These are phyloP conservation scores for Auriscalpium microsporum DNA, from an alignment of 768 basidiomycete species.

Conservation along the genomic window DNA sequence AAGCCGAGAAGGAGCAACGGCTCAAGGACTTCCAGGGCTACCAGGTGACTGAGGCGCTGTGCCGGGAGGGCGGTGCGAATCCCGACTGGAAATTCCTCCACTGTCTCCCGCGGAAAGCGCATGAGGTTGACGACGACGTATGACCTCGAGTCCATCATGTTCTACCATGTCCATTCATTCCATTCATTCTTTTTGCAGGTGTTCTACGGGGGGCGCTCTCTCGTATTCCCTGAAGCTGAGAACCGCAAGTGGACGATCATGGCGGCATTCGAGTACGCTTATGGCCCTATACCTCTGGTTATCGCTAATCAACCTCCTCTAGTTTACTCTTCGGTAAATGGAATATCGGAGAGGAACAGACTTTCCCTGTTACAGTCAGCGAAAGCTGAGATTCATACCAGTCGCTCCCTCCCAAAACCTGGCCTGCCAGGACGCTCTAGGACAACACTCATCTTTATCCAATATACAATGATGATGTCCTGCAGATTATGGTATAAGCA, in stretches of 20 bases:
- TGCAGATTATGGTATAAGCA: too few relatives aligned
- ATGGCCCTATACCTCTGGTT: neutral
- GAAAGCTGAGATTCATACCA: too few relatives aligned
- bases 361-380: too few relatives aligned
- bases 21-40: constrained; percentile 84
- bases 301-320: constrained; percentile 21
- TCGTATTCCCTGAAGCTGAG: constrained; percentile 91
- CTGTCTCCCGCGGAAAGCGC: constrained; percentile 84
- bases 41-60: constrained; percentile 87
- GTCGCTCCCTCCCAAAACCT: too few relatives aligned
- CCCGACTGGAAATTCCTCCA: constrained; percentile 93
- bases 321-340: constrained; percentile 29
- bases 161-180: neutral
- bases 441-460: too few relatives aligned
- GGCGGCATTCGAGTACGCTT: constrained; percentile 75
- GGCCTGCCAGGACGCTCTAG: too few relatives aligned
- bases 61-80: constrained; percentile 72
- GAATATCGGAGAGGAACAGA: constrained; percentile 4
- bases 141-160: constrained; percentile 1
- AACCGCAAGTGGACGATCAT: constrained; percentile 98
- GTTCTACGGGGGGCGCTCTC: constrained; percentile 86
- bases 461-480: too few relatives aligned
- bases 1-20: constrained; percentile 84
- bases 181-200: constrained; percentile 40
- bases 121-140: constrained; percentile 96